Percentiles rank a stretch among this genome's conserved stretches.
phyloP scores from a whole-genome alignment of 805 yeast species.

The Candida koratica region DNA sequence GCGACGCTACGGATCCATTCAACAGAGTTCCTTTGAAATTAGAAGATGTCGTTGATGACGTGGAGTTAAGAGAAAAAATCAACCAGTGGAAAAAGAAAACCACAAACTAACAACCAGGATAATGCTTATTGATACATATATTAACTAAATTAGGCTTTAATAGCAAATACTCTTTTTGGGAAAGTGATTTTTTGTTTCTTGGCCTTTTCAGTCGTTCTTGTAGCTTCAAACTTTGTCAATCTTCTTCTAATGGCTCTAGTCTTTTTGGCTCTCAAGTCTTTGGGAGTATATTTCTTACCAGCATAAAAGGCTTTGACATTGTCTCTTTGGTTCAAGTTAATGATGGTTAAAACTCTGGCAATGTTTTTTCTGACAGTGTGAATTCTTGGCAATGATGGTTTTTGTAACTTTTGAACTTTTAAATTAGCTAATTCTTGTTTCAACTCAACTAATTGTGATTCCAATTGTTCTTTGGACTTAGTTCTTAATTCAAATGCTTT shows the following conservation, averaged over 20 bases:
- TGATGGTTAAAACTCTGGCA: conserved; percentile 96
- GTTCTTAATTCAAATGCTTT: conserved; percentile 96
- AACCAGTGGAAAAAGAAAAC: background rate
- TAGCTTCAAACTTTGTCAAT: conserved; percentile 82
- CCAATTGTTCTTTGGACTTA: conserved; percentile 95
- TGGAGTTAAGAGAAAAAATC: conserved; percentile 53
- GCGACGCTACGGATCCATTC: conserved; percentile 96
- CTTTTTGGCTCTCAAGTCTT: conserved; percentile 98
- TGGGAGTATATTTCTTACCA: conserved; percentile 94
- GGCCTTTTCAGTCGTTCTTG: conserved; percentile 79
- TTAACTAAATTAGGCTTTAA: conserved; percentile 73
- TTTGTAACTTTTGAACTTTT: conserved; percentile 92
- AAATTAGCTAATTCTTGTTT: conserved; percentile 95
- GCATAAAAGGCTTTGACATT: conserved; percentile 92
- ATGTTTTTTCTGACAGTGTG: conserved; percentile 96
- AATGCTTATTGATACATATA: conserved; percentile 21
- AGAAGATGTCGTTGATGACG: conserved; percentile 82
- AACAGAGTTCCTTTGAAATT: conserved; percentile 86
- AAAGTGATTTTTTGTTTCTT: conserved; percentile 89
- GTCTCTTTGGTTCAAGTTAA: conserved; percentile 95
- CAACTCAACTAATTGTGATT: conserved; percentile 88
- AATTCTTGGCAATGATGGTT: conserved; percentile 92
- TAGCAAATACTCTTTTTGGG: conserved; percentile 98
- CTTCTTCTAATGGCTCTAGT: conserved; percentile 99
- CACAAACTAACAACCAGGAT: conserved; percentile 24